Evolutionary conservation across 1,139 yeast species (phyloP), one percentile per base, ranked within the genome.

Genomic region (Candida buenavistaensis): DNA sequence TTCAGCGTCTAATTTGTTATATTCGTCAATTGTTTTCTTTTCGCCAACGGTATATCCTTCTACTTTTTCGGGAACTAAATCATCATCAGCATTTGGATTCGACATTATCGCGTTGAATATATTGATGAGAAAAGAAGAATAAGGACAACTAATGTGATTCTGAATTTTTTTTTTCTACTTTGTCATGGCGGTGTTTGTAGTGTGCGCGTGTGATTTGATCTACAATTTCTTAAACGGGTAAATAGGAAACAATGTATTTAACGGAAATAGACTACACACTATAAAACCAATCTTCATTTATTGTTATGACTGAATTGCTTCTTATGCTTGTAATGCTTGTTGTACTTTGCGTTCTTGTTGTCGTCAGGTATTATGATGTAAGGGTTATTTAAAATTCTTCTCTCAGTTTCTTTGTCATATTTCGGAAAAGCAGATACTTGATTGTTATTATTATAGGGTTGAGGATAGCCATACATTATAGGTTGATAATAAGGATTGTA

Each of bases 11-110:
- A 89, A 62, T 43, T 80, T 75, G 42, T 85, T 78, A 61, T 89
- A 89, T 57, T 89, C 96, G 33, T 78, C 90, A 38, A 89, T 74
- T 23, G 95, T 85, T 57, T 88, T 88, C 68, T 88, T 88, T 45
- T 83, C 92, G 4, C 86, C 78, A 15, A 88, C 92, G 45, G 77
- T 79, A 70, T 87, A 89, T 9, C 82, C 83, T 46, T 77, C 79
- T 27, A 72, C 75, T 41, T 72, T 66, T 52, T 82, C 89, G 8
- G 84, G 81, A 23, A 72, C 68, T 48, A 81, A 70, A 44, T 80
- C 88, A 45, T 82, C 86, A 23, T 71, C 79, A 32, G 49, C 48
- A 11, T 30, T 30, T 20, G 28, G 34, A 16, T 43, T 34, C 15
- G 50, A 38, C 44, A 43, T 43, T 20, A 9, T 30, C 10, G 6